These are phyloP conservation scores for Coemansia sp. DNA, from an alignment of 192 early-diverging fungal species.

Conservation along the genomic window DNA sequence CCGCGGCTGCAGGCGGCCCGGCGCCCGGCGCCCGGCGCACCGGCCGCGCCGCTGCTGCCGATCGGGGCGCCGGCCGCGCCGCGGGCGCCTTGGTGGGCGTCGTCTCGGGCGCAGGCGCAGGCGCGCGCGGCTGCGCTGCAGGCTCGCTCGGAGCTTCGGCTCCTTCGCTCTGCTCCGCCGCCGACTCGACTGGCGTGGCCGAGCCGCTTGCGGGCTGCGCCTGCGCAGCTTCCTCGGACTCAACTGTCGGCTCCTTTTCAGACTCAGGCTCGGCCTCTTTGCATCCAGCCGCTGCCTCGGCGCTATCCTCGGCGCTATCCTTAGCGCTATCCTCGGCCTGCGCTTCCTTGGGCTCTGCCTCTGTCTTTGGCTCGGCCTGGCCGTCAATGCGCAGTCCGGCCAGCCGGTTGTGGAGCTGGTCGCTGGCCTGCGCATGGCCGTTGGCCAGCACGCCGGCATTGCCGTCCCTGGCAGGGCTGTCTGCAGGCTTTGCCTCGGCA, in stretches of 20 bases:
- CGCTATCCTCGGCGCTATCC: background rate
- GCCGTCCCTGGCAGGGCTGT: background rate
- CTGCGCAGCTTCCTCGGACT: background rate
- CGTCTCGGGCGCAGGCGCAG: background rate
- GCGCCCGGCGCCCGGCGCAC: conserved; percentile 13
- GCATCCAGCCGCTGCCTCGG: too few species aligned
- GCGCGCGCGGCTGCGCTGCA: too few species aligned
- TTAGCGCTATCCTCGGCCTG: background rate
- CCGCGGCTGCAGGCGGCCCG: conserved; percentile 2
- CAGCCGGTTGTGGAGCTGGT: conserved; percentile 9
- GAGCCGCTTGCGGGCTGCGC: background rate
- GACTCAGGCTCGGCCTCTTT: background rate
- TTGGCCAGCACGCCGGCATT: background rate
- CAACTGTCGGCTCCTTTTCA: background rate
- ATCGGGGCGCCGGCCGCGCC: background rate
- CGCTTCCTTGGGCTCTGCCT: background rate
- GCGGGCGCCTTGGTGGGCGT: conserved; percentile 1
- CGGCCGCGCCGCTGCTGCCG: conserved; percentile 10
- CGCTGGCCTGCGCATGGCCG: background rate
- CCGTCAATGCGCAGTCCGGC: conserved; percentile 12
- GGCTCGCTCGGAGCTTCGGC: background rate
- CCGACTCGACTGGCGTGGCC: background rate
- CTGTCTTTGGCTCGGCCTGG: background rate
- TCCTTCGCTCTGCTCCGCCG: too few species aligned
- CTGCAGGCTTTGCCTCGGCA: background rate